Evolutionary conservation across 306 rosid species (phyloP).

Genomic region (Sesbania bispinosa): DNA sequence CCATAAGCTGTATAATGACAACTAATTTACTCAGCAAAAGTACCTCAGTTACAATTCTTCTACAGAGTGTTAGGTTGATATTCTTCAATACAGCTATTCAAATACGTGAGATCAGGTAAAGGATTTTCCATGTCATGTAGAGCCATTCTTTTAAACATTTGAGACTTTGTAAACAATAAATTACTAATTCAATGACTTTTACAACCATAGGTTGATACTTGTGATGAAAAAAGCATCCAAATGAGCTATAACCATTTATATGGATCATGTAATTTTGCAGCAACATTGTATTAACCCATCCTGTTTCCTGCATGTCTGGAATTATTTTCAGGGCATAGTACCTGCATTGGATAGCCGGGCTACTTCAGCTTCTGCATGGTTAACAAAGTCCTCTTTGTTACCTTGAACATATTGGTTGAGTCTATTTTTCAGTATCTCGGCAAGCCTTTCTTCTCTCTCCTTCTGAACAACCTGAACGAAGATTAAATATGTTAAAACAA

Average conservation of each 20-base stretch:
- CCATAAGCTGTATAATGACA: conserved; percentile 75
- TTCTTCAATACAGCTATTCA: conserved; percentile 14
- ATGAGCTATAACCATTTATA: conserved; percentile 16
- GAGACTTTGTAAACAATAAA: conserved; percentile 7
- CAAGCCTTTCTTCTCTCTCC: conserved; percentile 96
- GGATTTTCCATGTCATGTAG: conserved; percentile 6
- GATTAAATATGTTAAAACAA: conserved; percentile 29
- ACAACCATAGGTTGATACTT: background rate
- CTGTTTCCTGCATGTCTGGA: background rate
- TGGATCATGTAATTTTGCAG: conserved; percentile 10
- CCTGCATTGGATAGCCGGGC: conserved; percentile 88
- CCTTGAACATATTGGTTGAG: conserved; percentile 83
- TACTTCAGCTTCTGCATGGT: conserved; percentile 81
- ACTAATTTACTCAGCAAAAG: conserved; percentile 25
- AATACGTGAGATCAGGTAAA: conserved; percentile 10
- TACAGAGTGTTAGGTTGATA: conserved; percentile 3
- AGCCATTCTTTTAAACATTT: background rate
- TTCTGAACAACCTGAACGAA: conserved; percentile 73
- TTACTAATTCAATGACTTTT: background rate
- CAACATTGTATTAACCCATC: background rate
- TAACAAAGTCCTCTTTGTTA: conserved; percentile 64
- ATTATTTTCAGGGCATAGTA: conserved; percentile 31
- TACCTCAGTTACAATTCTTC: conserved; percentile 5
- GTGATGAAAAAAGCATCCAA: background rate
- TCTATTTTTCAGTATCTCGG: conserved; percentile 63